Base-by-base conservation (phyloP, 371 early-diverging fungal species). In the Syncephalastrum sp. region DNA sequence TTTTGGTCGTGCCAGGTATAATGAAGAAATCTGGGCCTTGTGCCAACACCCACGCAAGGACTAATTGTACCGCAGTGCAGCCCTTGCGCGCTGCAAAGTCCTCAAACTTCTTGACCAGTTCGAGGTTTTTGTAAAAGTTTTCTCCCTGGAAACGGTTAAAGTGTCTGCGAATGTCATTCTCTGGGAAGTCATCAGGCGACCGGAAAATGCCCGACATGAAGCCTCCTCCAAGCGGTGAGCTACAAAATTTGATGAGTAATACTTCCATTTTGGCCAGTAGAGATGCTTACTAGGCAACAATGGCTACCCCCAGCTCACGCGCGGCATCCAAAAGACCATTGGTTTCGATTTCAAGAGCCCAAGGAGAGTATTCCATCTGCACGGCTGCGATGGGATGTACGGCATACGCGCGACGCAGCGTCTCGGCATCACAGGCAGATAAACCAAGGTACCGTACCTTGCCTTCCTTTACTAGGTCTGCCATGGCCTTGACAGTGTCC, bases 311-410 rank as follows among this genome's bases (percentile, higher is more conserved):
- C 12, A 85, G 72, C 54, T 85, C 81, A 21, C 80, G 68, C 51
- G 82, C 78, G 7, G 82, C 67, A 8, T 79, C 70, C 7, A 84
- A 55, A 27, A 78, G 52, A 5, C 75, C 84, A 61, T 84, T 77
- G 5, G 53, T 58, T 57, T 84, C 81, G 38, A 80, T 81, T 44
- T 79, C 75, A 29, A 79, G 69, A 24, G 69, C 50, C 81, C 81
- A 83, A 14, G 81, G 82, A 48, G 70, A 67, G 64, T 79, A 79
- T 56, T 79, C 77, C n/a, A 82, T 59, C 59, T 88, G 82, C 15
- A 82, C 68, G 7, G 86, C 84, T 10, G 81, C 57, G 38, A 89
- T 85, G 14, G 84, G 87, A 62, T 89, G 87, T 7, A 89, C 69
- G 54, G 74, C 73, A 65, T 83, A 69, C n/a, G 87, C 89, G 3